Evolutionary conservation across 768 basidiomycete species (phyloP).

Genomic region (Suillus fuscotomentosus): DNA sequence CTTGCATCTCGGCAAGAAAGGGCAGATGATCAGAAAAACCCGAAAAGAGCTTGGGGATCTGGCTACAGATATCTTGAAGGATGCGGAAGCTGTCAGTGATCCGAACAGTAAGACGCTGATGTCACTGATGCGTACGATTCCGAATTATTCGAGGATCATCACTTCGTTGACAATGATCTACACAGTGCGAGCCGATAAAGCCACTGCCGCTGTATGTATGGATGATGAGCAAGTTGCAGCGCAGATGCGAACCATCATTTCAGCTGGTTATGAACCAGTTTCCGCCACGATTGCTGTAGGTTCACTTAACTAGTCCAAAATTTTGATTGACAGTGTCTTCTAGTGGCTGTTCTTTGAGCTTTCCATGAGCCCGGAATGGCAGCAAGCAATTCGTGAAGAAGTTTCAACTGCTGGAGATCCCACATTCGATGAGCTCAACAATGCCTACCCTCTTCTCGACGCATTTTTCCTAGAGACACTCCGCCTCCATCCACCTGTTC

Average conservation of each 20-base stretch:
- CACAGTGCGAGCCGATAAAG: conserved; percentile 44
- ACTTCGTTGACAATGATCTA: conserved; percentile 1
- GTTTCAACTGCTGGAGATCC: conserved; percentile 44
- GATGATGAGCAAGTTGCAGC: conserved; percentile 51
- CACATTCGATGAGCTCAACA: conserved; percentile 50
- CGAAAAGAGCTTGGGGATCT: conserved; percentile 54
- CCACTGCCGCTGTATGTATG: conserved; percentile 36
- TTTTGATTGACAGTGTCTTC: conserved; percentile 6
- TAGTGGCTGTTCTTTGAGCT: conserved; percentile 72
- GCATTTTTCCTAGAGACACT: conserved; percentile 62
- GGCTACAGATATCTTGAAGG: conserved; percentile 51
- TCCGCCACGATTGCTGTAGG: conserved; percentile 36
- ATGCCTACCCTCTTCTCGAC: conserved; percentile 52
- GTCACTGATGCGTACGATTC: conserved; percentile 49
- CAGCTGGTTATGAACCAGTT: conserved; percentile 49
- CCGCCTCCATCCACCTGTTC: conserved; percentile 58
- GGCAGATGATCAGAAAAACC: conserved; percentile 53
- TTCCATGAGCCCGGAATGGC: conserved; percentile 47
- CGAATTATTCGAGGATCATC: neutral
- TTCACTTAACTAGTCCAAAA: neutral
- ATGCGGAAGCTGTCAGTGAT: conserved; percentile 48
- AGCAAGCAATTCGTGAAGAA: conserved; percentile 57
- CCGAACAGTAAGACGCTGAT: conserved; percentile 47
- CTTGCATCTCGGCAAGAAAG: conserved; percentile 54
- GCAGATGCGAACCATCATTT: conserved; percentile 63